Percentiles rank a stretch among this genome's conserved stretches.
Conservation (phyloP, 164 flowering plant species). For the Echeveria elegans region DNA sequence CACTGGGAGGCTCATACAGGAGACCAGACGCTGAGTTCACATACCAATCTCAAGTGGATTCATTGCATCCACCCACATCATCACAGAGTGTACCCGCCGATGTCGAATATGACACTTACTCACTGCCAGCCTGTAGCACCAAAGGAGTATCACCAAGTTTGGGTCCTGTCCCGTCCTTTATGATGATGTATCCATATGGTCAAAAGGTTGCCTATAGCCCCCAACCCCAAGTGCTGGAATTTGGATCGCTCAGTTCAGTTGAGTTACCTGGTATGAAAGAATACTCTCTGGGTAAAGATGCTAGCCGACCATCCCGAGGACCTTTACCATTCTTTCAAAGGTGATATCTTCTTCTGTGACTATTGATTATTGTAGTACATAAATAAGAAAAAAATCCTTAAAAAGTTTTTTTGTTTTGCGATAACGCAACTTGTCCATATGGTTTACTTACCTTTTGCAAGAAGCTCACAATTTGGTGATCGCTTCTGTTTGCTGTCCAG, state of each 20-base stretch:
- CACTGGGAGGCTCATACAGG: conserved; percentile 36
- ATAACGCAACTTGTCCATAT: neutral
- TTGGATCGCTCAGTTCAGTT: conserved; percentile 74
- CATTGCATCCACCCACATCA: conserved; percentile 24
- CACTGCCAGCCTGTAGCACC: conserved; percentile 37
- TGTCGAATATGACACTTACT: conserved; percentile 64
- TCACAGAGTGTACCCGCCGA: conserved; percentile 36
- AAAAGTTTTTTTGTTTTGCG: neutral
- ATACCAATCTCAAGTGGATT: conserved; percentile 50
- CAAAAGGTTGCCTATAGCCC: conserved; percentile 41
- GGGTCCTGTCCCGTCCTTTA: conserved; percentile 47
- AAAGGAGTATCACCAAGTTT: conserved; percentile 32
- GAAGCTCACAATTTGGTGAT: neutral
- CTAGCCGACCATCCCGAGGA: conserved; percentile 16
- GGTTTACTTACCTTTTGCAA: neutral
- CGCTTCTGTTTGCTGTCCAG: neutral
- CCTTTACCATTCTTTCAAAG: neutral
- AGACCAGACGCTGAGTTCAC: conserved; percentile 34
- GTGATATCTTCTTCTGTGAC: neutral
- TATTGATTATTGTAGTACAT: neutral
- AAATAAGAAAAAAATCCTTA: neutral
- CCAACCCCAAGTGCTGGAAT: conserved; percentile 66
- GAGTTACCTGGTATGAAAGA: conserved; percentile 44
- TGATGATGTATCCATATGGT: conserved; percentile 82
- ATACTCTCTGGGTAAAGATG: conserved; percentile 33